These are phyloP conservation scores for Backusella morwellensis DNA, from an alignment of 192 early-diverging fungal genomes.

Conservation along the genomic window DNA sequence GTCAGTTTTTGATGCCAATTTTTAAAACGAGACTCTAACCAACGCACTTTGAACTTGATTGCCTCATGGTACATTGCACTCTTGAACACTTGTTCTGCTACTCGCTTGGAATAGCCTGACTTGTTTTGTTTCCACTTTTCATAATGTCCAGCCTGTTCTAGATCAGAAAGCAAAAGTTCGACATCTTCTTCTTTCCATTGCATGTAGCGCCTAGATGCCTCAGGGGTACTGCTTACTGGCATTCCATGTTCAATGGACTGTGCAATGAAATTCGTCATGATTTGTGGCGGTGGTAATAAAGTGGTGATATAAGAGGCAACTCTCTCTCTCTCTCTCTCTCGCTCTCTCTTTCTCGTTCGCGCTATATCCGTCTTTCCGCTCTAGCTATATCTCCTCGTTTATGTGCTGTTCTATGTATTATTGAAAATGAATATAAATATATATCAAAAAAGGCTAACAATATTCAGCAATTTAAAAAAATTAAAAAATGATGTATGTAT, in stretches of 20 bases:
- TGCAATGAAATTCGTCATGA: not conserved
- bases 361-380: not conserved
- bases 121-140: conserved; percentile 25
- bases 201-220: conserved; percentile 18
- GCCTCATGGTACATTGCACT: conserved; percentile 22
- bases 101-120: conserved; percentile 18
- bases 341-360: not conserved
- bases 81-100: conserved; percentile 16
- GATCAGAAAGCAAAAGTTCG: conserved; percentile 10
- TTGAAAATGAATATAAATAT: too few relatives aligned
- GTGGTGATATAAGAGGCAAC: not conserved
- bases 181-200: conserved; percentile 27
- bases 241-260: not conserved
- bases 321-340: not conserved
- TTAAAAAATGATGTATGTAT: not conserved
- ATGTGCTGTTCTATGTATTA: too few relatives aligned
- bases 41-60: conserved; percentile 29
- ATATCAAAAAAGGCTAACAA: not conserved
- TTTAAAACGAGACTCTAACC: conserved; percentile 21
- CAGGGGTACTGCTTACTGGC: not conserved
- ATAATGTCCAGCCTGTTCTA: conserved; percentile 19
- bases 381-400: too few relatives aligned
- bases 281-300: not conserved
- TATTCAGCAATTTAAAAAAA: not conserved
- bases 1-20: conserved; percentile 5